phyloP scores from a whole-genome alignment of 805 yeast species.

The Wickerhamomyces sydowiorum region DNA sequence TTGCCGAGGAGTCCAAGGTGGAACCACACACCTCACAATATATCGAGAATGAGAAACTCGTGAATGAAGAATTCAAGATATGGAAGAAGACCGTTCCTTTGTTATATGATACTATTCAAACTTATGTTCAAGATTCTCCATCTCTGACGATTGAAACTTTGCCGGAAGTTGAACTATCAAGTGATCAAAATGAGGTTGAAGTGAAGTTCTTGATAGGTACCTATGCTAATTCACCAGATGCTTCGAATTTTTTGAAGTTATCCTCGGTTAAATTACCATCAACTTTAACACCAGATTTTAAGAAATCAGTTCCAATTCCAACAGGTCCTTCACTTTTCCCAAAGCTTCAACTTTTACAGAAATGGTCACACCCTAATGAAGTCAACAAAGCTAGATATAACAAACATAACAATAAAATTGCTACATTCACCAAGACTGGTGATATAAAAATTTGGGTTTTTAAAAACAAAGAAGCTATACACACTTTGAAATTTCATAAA shows the following conservation, averaged over 20 bases:
- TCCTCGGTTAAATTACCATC: constrained; percentile 33
- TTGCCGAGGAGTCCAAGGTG: background rate
- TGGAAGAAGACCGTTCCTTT: constrained; percentile 87
- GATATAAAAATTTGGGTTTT: constrained; percentile 38
- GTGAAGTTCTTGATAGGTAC: constrained; percentile 45
- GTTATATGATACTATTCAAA: constrained; percentile 61
- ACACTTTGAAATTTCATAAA: constrained; percentile 46
- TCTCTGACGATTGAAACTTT: constrained; percentile 55
- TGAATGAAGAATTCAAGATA: constrained; percentile 69
- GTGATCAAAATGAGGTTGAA: constrained; percentile 25
- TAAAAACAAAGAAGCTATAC: constrained; percentile 14
- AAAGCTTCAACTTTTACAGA: constrained; percentile 30
- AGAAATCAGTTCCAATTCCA: constrained; percentile 21
- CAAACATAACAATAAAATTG: constrained; percentile 20
- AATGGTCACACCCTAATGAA: constrained; percentile 55
- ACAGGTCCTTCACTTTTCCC: constrained; percentile 27
- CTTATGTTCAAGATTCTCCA: constrained; percentile 53
- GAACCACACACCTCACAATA: constrained; percentile 29
- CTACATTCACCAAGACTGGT: constrained; percentile 32
- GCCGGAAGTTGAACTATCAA: constrained; percentile 26
- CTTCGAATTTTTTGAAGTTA: constrained; percentile 39
- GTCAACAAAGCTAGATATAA: constrained; percentile 54
- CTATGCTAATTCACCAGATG: constrained; percentile 27
- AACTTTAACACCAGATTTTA: constrained; percentile 35
- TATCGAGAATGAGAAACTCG: constrained; percentile 53